These are phyloP conservation scores for Parietichytrium sp. DNA, from an alignment of 108 stramenopile genomes.

Conservation along the genomic window DNA sequence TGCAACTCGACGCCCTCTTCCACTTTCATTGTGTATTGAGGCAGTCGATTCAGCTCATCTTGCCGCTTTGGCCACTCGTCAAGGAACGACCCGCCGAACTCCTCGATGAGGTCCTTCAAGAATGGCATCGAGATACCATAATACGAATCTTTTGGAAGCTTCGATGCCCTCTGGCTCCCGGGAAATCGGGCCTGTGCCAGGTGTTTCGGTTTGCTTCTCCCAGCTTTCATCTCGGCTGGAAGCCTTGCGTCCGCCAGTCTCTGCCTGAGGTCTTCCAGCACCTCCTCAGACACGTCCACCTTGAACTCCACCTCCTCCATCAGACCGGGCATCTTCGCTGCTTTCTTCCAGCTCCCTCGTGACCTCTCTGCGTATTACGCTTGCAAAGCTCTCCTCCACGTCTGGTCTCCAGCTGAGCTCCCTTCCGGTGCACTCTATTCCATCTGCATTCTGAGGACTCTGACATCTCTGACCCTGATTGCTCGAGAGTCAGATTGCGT, in stretches of 20 bases:
- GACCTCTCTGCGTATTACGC: no score
- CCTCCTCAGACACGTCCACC: background rate
- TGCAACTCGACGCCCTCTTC: conserved; percentile 5
- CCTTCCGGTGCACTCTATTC: no score
- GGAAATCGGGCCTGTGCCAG: background rate
- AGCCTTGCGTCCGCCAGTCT: background rate
- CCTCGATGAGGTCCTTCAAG: background rate
- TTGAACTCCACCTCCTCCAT: no score
- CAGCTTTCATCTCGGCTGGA: background rate
- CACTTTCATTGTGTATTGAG: background rate
- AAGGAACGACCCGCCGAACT: background rate
- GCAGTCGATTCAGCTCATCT: background rate
- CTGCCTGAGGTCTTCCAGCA: conserved; percentile 20
- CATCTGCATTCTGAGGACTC: no score
- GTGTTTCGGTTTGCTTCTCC: background rate
- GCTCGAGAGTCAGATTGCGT: no score
- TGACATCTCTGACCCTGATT: no score
- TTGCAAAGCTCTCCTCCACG: no score
- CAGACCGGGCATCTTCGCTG: no score
- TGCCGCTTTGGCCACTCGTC: conserved; percentile 6
- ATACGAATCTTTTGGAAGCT: background rate
- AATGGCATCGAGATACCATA: background rate
- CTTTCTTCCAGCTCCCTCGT: no score
- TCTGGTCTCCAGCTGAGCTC: no score
- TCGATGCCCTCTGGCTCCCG: background rate